These are phyloP conservation scores for Saturnispora diversa DNA, from an alignment of 805 yeast genomes.

Conservation along the genomic window DNA sequence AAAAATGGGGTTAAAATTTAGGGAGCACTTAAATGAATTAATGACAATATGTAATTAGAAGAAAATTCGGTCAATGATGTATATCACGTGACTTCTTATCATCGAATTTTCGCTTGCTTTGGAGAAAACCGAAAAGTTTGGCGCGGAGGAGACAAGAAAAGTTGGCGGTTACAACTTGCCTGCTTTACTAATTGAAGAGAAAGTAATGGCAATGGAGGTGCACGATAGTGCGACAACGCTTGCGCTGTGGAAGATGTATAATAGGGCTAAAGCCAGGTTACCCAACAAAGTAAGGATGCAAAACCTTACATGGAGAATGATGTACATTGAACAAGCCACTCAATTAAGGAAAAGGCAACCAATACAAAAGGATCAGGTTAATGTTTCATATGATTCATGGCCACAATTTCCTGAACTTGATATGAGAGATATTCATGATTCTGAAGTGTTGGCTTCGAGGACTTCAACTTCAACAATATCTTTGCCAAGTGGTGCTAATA, in stretches of 20 bases:
- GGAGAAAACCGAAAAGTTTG: no score
- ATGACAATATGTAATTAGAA: no score
- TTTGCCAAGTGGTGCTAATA: conserved; percentile 1
- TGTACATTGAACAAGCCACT: conserved; percentile 51
- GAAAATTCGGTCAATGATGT: no score
- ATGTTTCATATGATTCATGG: conserved; percentile 25
- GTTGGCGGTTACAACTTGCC: no score
- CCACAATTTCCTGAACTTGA: conserved; percentile 31
- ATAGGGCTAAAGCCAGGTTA: conserved; percentile 61
- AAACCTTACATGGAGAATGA: conserved; percentile 82
- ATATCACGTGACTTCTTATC: no score
- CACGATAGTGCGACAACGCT: conserved; percentile 30
- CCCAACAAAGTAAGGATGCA: conserved; percentile 75
- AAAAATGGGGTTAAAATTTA: no score
- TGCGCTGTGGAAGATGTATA: conserved; percentile 74
- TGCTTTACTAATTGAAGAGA: no score
- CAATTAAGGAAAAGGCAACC: no score
- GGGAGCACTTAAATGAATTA: no score
- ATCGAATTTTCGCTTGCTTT: no score
- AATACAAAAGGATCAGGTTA: background rate
- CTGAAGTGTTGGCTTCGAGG: conserved; percentile 1
- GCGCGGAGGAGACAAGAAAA: no score
- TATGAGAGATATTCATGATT: conserved; percentile 11
- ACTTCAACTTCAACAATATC: conserved; percentile 4
- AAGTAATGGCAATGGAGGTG: conserved; percentile 7